A percentile compares a stretch with the other conserved stretches of the same genome.
phyloP scores from a whole-genome alignment of 257 asterid species.

The Prunella vulgaris region DNA sequence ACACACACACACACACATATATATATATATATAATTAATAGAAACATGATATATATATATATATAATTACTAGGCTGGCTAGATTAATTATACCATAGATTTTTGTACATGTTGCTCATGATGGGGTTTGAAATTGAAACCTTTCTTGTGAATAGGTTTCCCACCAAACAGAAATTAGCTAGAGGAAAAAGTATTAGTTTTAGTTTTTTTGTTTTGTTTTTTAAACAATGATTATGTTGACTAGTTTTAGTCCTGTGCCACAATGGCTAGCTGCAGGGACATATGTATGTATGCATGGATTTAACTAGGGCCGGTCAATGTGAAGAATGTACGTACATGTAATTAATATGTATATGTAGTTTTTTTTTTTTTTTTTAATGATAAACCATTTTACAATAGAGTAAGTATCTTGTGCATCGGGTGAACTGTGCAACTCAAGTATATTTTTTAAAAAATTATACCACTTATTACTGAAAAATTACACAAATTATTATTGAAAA shows the following conservation, averaged over 20 bases:
- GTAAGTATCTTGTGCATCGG: too few species aligned
- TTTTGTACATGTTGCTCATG: conserved; percentile 17
- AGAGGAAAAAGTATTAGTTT: conserved; percentile 22
- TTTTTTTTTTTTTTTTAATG: not conserved
- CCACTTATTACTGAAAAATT: too few species aligned
- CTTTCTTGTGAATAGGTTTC: conserved; percentile 29
- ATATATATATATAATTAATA: too few species aligned
- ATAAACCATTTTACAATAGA: too few species aligned
- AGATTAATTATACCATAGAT: conserved; percentile 15
- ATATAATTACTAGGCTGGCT: conserved; percentile 3
- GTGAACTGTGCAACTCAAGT: too few species aligned
- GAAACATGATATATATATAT: too few species aligned
- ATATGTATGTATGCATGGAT: not conserved
- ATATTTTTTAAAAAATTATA: too few species aligned
- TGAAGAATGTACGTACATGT: conserved; percentile 18
- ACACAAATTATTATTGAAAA: too few species aligned
- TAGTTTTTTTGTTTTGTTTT: not conserved
- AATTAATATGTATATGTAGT: not conserved
- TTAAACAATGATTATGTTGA: conserved; percentile 5
- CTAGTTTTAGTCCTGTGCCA: conserved; percentile 16
- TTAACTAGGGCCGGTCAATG: not conserved
- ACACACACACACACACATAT: too few species aligned
- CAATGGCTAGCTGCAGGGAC: conserved; percentile 16
- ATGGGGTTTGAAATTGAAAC: conserved; percentile 20
- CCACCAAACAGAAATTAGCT: conserved; percentile 25